Base-by-base conservation (phyloP, 1,284 basidiomycete species). In the Kwoniella shivajii region DNA sequence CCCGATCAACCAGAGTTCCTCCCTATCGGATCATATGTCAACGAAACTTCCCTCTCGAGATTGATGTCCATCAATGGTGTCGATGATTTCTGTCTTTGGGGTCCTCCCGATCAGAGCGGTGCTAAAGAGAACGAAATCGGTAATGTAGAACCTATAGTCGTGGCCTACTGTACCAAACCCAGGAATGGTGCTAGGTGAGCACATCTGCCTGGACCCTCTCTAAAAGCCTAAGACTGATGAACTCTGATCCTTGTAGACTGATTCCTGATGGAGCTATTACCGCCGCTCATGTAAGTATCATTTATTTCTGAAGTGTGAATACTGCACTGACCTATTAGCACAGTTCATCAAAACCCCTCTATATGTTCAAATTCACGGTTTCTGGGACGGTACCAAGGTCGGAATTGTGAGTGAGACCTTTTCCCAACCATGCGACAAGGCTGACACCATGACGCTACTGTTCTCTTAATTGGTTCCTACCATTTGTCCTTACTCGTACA, bases 331-430 rank as follows among this genome's bases (percentile, higher is more conserved):
- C 44, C 27, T 33, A 7, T 13, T 49, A 13, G 6, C 31, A 26
- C 54, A 74, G 71, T 70, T 75, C 65, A 67, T 75, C 66, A 69
- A 68, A 60, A 75, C 78, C 26, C 59, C 73, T 38, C 34, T 64
- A 7, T 80, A 78, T 59, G 78, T 82, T 50, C 81, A 82, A 72
- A 71, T 83, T 45, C 70, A 77, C 60, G 81, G 80, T 38, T 74
- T 70, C 66, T 73, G 74, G 61, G 77, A 79, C 65, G 71, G 76
- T 37, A 79, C 78, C 37, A 69, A 68, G 56, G 61, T 76, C 56
- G 71, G 72, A 66, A 72, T 77, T 50, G 68, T 69, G 44, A 59
- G 66, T 69, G 26, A 9, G 10, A 11, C 11, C 13, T 43, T 4
- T 6, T 43, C 38, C 10, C 22, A n/a, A n/a, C 16, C 38, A 11